A percentile compares a stretch with the other conserved stretches of the same genome.
These are phyloP conservation scores for Nemophila menziesii DNA, from an alignment of 257 asterid species.

Conservation along the genomic window DNA sequence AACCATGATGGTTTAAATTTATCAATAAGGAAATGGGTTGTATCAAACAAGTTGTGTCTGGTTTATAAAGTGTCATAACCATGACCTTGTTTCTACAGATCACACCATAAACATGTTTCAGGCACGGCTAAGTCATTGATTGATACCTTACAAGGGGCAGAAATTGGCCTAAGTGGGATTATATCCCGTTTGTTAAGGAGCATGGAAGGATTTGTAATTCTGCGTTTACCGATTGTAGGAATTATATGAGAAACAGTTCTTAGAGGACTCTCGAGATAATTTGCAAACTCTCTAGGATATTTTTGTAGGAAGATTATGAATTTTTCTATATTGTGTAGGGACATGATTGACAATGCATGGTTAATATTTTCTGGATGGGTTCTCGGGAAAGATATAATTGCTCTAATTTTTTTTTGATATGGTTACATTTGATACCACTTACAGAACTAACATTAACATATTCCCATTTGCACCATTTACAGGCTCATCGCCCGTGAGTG, in stretches of 20 bases:
- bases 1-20: constrained; percentile 6
- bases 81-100: constrained; percentile 15
- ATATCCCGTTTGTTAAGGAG: constrained; percentile 11
- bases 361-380: constrained; percentile 11
- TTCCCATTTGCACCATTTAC: too few species aligned
- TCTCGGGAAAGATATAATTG: constrained; percentile 1
- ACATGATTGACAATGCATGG: constrained; percentile 12
- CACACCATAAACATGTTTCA: constrained; percentile 11
- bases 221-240: constrained; percentile 13
- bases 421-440: too few species aligned
- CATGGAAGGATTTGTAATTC: constrained; percentile 9
- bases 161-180: constrained; percentile 12
- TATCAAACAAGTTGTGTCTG: too few species aligned
- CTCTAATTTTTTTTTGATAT: constrained; percentile 6
- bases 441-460: too few species aligned
- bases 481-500: too few species aligned
- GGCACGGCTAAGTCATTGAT: constrained; percentile 9
- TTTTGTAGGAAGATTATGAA: constrained; percentile 6
- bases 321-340: constrained; percentile 13
- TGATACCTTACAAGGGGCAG: constrained; percentile 12
- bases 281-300: constrained; percentile 6
- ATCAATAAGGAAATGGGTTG: constrained; percentile 9
- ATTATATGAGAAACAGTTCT: constrained; percentile 12
- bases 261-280: constrained; percentile 11
- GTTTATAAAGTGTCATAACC: constrained; percentile 11